These are phyloP conservation scores for Aethionema arabicum DNA, from an alignment of 345 rosid species.

Conservation along the genomic window DNA sequence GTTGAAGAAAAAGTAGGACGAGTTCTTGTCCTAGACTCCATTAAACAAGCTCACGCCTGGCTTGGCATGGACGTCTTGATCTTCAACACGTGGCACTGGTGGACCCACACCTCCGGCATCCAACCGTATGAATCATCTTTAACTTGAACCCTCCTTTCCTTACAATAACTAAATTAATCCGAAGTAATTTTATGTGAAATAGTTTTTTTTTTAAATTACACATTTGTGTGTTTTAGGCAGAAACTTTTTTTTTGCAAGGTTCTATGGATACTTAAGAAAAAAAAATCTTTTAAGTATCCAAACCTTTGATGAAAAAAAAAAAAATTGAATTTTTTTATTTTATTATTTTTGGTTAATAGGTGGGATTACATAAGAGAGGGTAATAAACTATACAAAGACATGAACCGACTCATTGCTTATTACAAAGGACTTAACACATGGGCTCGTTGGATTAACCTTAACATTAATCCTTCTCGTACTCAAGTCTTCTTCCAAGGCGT, in stretches of 20 bases:
- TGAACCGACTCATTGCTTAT: constrained; percentile 79
- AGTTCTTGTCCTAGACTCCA: constrained; percentile 74
- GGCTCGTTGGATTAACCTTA: constrained; percentile 83
- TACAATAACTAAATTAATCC: neutral
- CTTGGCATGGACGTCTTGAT: constrained; percentile 79
- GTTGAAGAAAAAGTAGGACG: constrained; percentile 47
- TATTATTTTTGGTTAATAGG: constrained; percentile 46
- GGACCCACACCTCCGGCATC: constrained; percentile 68
- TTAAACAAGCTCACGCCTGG: constrained; percentile 63
- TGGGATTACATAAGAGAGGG: constrained; percentile 79
- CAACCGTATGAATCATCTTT: constrained; percentile 54
- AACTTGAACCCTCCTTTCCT: neutral
- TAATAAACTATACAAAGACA: constrained; percentile 57
- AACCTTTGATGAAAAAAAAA: too few relatives aligned
- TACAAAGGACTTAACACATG: constrained; percentile 88
- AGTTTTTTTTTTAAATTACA: too few relatives aligned
- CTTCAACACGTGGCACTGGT: constrained; percentile 98
- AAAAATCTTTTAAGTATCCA: too few relatives aligned
- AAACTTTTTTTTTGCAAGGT: too few relatives aligned
- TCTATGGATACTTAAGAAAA: too few relatives aligned
- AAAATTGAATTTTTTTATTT: too few relatives aligned
- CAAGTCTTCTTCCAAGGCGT: constrained; percentile 81
- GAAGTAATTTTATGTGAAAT: too few relatives aligned
- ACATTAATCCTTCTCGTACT: constrained; percentile 60
- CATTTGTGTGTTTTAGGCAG: too few relatives aligned